Evolutionary conservation across 371 early-diverging fungal species (phyloP), one percentile per base, ranked within the genome.

Genomic region (Lichtheimia ramosa): DNA sequence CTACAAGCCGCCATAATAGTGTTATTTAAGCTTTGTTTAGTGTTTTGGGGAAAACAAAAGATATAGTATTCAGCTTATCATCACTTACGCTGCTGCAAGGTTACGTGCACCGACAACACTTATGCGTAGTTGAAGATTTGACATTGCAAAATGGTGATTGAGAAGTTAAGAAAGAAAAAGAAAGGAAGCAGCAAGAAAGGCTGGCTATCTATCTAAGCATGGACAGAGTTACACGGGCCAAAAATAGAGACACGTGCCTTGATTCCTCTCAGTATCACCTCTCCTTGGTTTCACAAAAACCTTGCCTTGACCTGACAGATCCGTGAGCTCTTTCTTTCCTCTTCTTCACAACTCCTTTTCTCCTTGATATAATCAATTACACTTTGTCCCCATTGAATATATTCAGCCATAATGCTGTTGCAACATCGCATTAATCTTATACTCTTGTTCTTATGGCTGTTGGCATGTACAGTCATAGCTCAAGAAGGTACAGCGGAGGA

Each of bases 31-130:
- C 6, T 10, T 8, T 34, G 34, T 8, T 34, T 34, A 8, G 18
- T 15, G 34, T 40, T 34, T 48, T 16, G 34, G n/a, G 18, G 14
- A 10, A 12, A 24, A 28, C 23, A 43, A 40, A 4, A 54, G 14
- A 58, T 12, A 50, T 5, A 56, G 18, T 49, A 49, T 20, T 7
- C 8, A 62, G 43, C 28, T 5, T 25, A 43, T 13, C 34, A 27
- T 25, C 14, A 56, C 66, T 57, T 70, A 73, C 74, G 75, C 73
- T 50, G 71, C 69, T 48, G 73, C 72, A 18, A 71, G 58, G 21
- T 61, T 50, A 25, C 61, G 66, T 18, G 66, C 69, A 61, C 61
- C 58, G 41, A 69, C 24, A 48, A 74, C 58, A 40, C 63, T 70
- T 41, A 71, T 56, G 43, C 71, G 69, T 34, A 73, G 61, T 46